phyloP scores from a whole-genome alignment of 2,329 filamentous ascomycete species.

The Ascochyta rabiei region DNA sequence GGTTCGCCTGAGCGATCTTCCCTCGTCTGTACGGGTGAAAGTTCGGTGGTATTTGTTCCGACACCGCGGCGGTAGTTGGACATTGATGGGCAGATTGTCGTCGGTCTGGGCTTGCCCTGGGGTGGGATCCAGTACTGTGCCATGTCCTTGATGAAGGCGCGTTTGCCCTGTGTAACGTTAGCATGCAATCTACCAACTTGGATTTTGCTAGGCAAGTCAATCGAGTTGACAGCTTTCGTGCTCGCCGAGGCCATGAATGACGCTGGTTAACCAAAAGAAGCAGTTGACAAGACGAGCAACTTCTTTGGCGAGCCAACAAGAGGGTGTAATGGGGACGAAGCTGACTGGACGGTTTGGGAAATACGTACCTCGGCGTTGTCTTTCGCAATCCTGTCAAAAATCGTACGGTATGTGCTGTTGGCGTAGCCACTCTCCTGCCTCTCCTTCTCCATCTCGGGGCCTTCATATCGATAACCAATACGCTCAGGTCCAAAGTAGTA shows the following conservation, averaged over 20 bases:
- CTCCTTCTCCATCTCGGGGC: conserved; percentile 65
- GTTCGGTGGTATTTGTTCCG: conserved; percentile 55
- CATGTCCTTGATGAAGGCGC: conserved; percentile 98
- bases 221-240: conserved; percentile 6
- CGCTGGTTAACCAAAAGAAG: not conserved
- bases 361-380: conserved; percentile 73
- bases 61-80: conserved; percentile 63
- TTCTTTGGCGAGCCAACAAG: not conserved
- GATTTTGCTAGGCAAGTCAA: no score
- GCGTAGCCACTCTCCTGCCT: conserved; percentile 67
- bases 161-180: conserved; percentile 70
- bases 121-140: conserved; percentile 88
- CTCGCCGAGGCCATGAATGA: conserved; percentile 28
- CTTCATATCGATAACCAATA: conserved; percentile 76
- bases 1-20: conserved; percentile 47
- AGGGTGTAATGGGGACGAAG: not conserved
- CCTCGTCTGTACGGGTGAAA: conserved; percentile 42
- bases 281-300: not conserved
- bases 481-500: conserved; percentile 96
- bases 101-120: conserved; percentile 61
- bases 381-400: conserved; percentile 76
- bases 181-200: not conserved
- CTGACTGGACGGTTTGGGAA: conserved; percentile 15
- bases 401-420: conserved; percentile 73
- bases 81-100: conserved; percentile 80